These are phyloP conservation scores for Microsporum audouinii DNA, from an alignment of 2,329 filamentous ascomycete species.

Conservation along the genomic window DNA sequence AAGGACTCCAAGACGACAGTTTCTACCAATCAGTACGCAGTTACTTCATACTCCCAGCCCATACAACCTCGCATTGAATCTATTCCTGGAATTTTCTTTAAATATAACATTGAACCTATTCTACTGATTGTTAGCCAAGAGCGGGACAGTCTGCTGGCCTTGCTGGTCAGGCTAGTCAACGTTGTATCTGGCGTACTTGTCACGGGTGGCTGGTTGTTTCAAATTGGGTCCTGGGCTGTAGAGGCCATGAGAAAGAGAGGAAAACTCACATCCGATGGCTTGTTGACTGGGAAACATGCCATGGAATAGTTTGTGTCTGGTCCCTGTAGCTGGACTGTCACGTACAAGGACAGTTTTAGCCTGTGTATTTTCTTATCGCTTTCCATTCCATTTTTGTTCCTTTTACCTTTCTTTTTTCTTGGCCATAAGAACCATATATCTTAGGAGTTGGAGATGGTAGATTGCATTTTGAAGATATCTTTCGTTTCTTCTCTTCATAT, in stretches of 20 bases:
- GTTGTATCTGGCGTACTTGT: constrained; percentile 84
- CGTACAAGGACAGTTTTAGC: not conserved
- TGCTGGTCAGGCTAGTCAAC: constrained; percentile 77
- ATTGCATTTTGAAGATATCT: not conserved
- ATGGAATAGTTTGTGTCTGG: constrained; percentile 19
- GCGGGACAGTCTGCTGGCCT: constrained; percentile 59
- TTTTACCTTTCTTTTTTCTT: not conserved
- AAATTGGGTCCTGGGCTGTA: constrained; percentile 62
- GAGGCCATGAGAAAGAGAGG: constrained; percentile 39
- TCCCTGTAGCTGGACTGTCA: not conserved
- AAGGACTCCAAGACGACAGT: constrained; percentile 47
- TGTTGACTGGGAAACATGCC: constrained; percentile 36
- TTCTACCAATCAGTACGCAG: constrained; percentile 94
- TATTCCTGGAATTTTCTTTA: constrained; percentile 90
- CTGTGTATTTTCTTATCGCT: not conserved
- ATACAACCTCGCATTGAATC: constrained; percentile 51
- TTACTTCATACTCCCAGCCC: constrained; percentile 69
- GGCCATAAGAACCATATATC: not conserved
- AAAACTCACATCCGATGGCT: constrained; percentile 35
- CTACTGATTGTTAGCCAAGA: constrained; percentile 74
- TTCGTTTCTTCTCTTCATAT: not conserved
- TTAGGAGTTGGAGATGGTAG: not conserved
- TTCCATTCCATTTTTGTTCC: not conserved
- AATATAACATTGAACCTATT: constrained; percentile 97
- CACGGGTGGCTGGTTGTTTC: constrained; percentile 85